Conservation (phyloP, 2,329 filamentous ascomycete species). For the Gyromitra esculenta region DNA sequence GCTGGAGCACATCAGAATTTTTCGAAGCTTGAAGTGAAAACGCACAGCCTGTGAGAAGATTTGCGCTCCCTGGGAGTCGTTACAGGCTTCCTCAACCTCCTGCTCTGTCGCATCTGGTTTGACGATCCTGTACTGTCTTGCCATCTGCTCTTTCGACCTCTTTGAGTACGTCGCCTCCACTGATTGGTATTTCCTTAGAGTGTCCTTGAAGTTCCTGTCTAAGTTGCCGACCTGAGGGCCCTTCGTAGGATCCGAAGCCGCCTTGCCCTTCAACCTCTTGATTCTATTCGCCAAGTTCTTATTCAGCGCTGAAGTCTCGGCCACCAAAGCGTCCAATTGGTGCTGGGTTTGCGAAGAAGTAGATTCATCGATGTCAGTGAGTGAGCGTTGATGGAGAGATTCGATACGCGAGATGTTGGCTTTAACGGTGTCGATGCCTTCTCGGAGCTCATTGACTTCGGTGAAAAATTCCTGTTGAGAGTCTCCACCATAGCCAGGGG, state of each 20-base stretch:
- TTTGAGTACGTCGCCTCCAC: slow-evolving; percentile 77
- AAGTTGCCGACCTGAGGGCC: slow-evolving; percentile 74
- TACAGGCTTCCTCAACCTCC: slow-evolving; percentile 74
- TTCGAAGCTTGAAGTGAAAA: slow-evolving; percentile 17
- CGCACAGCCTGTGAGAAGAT: slow-evolving; percentile 84
- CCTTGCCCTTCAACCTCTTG: slow-evolving; percentile 68
- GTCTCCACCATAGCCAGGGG: slow-evolving; percentile 42
- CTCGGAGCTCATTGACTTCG: slow-evolving; percentile 50
- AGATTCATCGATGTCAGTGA: slow-evolving; percentile 51
- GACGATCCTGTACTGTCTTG: slow-evolving; percentile 81
- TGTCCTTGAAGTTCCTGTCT: slow-evolving; percentile 75
- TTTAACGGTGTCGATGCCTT: slow-evolving; percentile 47
- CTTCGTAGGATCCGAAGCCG: slow-evolving; percentile 65
- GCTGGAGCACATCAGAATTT: slow-evolving; percentile 24
- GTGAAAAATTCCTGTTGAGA: slow-evolving; percentile 50
- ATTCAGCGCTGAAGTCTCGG: slow-evolving; percentile 77
- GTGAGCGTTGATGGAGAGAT: slow-evolving; percentile 51
- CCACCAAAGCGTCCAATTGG: slow-evolving; percentile 73
- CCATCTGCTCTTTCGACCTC: slow-evolving; percentile 79
- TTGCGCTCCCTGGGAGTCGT: slow-evolving; percentile 77
- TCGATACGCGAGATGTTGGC: slow-evolving; percentile 52
- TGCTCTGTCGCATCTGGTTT: slow-evolving; percentile 79
- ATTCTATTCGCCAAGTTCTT: slow-evolving; percentile 80
- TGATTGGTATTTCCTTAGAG: slow-evolving; percentile 73
- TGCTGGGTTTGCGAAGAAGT: slow-evolving; percentile 63